Evolutionary conservation across 768 basidiomycete species (phyloP).

Genomic region (Clitopilus passeckerianus): DNA sequence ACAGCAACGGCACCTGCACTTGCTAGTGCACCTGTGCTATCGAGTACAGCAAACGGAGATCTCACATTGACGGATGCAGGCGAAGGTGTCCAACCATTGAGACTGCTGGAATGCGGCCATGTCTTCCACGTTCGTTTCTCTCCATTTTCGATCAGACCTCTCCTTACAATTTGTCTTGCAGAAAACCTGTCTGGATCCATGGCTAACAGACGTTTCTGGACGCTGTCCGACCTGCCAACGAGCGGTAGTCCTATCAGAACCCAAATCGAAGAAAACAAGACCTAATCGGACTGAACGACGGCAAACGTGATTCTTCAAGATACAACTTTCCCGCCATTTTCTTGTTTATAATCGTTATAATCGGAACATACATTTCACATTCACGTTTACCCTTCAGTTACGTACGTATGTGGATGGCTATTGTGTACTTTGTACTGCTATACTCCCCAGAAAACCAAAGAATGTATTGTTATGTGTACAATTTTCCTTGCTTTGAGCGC

Average conservation of each 20-base stretch:
- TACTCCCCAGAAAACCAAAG: neutral
- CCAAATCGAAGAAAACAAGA: neutral
- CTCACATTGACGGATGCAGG: slow-evolving; percentile 67
- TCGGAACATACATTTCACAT: neutral
- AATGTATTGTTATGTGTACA: neutral
- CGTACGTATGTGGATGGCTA: neutral
- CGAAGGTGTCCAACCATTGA: slow-evolving; percentile 70
- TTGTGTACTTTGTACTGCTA: neutral
- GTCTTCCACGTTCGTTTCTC: slow-evolving; percentile 75
- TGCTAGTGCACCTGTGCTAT: neutral
- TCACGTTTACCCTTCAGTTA: neutral
- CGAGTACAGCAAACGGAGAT: slow-evolving; percentile 9
- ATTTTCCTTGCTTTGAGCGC: neutral
- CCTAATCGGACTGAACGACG: neutral
- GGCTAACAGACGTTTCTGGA: slow-evolving; percentile 81
- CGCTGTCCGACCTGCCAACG: slow-evolving; percentile 87
- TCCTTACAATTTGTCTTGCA: slow-evolving; percentile 22
- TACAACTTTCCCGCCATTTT: neutral
- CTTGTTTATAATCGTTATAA: neutral
- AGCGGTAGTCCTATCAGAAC: slow-evolving; percentile 51
- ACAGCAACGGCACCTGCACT: neutral
- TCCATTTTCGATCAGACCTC: neutral
- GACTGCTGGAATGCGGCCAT: slow-evolving; percentile 77
- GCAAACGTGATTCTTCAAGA: neutral
- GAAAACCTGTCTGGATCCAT: slow-evolving; percentile 89